These are phyloP conservation scores for Alternaria sp. DNA, from an alignment of 2,329 filamentous ascomycete species.

Conservation along the genomic window DNA sequence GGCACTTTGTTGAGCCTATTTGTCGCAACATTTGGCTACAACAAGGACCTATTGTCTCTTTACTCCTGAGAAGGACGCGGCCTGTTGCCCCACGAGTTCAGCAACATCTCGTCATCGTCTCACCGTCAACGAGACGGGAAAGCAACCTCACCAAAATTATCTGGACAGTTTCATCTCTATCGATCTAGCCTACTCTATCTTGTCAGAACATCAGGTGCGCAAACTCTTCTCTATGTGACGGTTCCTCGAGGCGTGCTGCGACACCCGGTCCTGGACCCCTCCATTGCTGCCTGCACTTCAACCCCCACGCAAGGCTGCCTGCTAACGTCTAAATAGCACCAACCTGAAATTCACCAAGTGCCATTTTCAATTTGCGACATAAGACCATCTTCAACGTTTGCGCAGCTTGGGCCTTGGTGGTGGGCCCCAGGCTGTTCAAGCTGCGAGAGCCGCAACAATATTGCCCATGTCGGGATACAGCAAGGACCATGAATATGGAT, in stretches of 20 bases:
- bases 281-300: slow-evolving; percentile 42
- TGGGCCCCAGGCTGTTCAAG: slow-evolving; percentile 62
- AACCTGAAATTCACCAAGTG: slow-evolving; percentile 47
- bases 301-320: slow-evolving; percentile 39
- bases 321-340: slow-evolving; percentile 33
- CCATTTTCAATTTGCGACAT: slow-evolving; percentile 41
- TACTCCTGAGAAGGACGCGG: slow-evolving; percentile 26
- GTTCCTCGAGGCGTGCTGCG: slow-evolving; percentile 21
- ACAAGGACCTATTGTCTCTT: slow-evolving; percentile 34
- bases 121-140: slow-evolving; percentile 26
- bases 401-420: slow-evolving; percentile 45
- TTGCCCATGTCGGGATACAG: slow-evolving; percentile 84
- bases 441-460: slow-evolving; percentile 55
- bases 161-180: slow-evolving; percentile 37
- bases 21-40: slow-evolving; percentile 38
- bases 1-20: slow-evolving; percentile 27
- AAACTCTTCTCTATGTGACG: slow-evolving; percentile 18
- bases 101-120: slow-evolving; percentile 25
- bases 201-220: slow-evolving; percentile 51
- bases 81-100: slow-evolving; percentile 27
- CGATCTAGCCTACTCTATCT: slow-evolving; percentile 50
- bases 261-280: slow-evolving; percentile 27
- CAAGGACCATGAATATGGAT: slow-evolving; percentile 79
- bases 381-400: slow-evolving; percentile 39
- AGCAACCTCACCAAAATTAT: slow-evolving; percentile 10